Evolutionary conservation across 2,329 filamentous ascomycete species (phyloP).

Genomic region (Neofusicoccum parvum): DNA sequence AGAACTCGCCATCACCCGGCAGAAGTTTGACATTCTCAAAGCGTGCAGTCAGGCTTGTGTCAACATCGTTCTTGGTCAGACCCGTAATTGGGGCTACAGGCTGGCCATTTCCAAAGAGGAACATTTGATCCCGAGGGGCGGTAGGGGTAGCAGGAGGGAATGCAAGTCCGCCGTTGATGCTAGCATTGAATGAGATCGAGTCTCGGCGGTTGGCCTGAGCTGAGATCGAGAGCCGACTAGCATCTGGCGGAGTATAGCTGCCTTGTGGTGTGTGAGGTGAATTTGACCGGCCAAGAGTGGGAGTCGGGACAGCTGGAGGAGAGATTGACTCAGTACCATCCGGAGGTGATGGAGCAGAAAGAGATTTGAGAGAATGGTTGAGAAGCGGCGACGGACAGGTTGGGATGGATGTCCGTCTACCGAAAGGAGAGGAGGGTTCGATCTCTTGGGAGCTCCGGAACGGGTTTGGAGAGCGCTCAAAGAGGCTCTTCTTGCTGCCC

Average conservation of each 20-base stretch:
- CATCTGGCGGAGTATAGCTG: slow-evolving; percentile 73
- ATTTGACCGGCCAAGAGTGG: slow-evolving; percentile 55
- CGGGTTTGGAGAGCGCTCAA: slow-evolving; percentile 20
- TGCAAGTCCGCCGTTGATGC: slow-evolving; percentile 45
- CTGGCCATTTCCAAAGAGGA: slow-evolving; percentile 59
- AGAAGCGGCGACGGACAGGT: slow-evolving; percentile 11
- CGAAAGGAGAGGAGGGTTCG: slow-evolving; percentile 2
- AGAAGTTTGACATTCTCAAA: slow-evolving; percentile 81
- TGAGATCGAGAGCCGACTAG: slow-evolving; percentile 81
- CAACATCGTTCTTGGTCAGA: slow-evolving; percentile 71
- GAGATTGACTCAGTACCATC: slow-evolving; percentile 53
- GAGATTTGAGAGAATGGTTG: slow-evolving; percentile 22
- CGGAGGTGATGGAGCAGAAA: slow-evolving; percentile 16
- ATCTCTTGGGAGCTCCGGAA: slow-evolving; percentile 12
- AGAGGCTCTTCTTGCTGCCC: slow-evolving; percentile 13
- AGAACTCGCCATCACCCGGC: slow-evolving; percentile 84
- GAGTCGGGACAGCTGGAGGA: slow-evolving; percentile 61
- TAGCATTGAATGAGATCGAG: slow-evolving; percentile 39
- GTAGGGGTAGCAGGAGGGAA: slow-evolving; percentile 84
- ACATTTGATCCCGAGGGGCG: slow-evolving; percentile 59
- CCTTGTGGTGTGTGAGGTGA: slow-evolving; percentile 82
- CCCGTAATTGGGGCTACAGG: slow-evolving; percentile 65
- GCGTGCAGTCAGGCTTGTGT: slow-evolving; percentile 70
- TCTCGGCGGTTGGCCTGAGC: slow-evolving; percentile 47
- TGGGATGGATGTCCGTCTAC: slow-evolving; percentile 2